These are phyloP conservation scores for Leishmania guyanensis DNA, from an alignment of 208 protist species.

Conservation along the genomic window DNA sequence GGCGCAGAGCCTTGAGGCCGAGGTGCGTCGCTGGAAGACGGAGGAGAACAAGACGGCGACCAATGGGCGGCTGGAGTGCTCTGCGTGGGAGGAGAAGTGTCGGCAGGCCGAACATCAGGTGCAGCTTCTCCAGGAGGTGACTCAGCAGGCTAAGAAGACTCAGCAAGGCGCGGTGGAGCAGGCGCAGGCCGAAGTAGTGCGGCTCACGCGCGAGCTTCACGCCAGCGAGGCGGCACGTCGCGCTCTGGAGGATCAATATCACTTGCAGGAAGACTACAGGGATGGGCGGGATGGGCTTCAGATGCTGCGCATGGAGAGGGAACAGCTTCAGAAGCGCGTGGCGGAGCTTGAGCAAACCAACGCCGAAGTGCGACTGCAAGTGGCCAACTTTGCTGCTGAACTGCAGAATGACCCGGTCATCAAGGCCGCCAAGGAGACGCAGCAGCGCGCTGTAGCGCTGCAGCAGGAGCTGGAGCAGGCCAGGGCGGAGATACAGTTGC, in stretches of 20 bases:
- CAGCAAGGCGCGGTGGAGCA: conserved; percentile 46
- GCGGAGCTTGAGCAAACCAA: conserved; percentile 82
- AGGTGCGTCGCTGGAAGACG: conserved; percentile 57
- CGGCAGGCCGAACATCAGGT: conserved; percentile 32
- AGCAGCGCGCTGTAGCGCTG: conserved; percentile 56
- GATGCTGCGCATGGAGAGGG: conserved; percentile 65
- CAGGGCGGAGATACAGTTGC: conserved; percentile 37
- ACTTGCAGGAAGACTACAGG: conserved; percentile 52
- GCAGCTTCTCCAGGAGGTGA: conserved; percentile 44
- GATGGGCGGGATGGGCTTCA: conserved; percentile 44
- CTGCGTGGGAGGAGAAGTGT: conserved; percentile 45
- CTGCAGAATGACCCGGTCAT: conserved; percentile 86
- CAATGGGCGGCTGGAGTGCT: conserved; percentile 33
- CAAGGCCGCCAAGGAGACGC: conserved; percentile 73
- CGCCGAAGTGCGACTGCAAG: conserved; percentile 75
- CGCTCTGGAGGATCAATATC: conserved; percentile 76
- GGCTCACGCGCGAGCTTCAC: conserved; percentile 84
- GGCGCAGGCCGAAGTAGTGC: conserved; percentile 53
- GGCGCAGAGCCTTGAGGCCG: conserved; percentile 31
- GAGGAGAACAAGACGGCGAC: conserved; percentile 42
- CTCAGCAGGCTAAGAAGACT: conserved; percentile 26
- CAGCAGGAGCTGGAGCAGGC: conserved; percentile 66
- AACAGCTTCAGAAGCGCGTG: conserved; percentile 66
- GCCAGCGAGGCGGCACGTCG: conserved; percentile 84
- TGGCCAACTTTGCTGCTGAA: conserved; percentile 85